Percentiles rank a stretch among this genome's conserved stretches.
These are phyloP conservation scores for Petunia axillaris DNA, from an alignment of 257 asterid genomes.

Conservation along the genomic window DNA sequence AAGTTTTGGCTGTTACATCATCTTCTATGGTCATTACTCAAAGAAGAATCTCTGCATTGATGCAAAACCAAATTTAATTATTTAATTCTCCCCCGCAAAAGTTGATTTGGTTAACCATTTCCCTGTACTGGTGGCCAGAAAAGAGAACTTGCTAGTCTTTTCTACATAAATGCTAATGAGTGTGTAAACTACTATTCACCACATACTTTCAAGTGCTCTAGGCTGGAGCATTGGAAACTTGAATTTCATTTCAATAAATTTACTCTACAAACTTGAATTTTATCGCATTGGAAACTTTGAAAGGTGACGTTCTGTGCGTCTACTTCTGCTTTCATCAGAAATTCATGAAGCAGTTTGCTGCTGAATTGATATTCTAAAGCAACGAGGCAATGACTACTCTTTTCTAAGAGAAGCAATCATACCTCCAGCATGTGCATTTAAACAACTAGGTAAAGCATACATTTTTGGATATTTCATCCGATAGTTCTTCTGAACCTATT, in stretches of 20 bases:
- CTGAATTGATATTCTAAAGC: background rate
- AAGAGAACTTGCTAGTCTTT: background rate
- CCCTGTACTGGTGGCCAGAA: background rate
- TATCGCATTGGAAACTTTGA: slow-evolving; percentile 16
- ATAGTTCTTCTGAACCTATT: background rate
- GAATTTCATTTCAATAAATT: no score
- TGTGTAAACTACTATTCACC: background rate
- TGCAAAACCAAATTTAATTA: background rate
- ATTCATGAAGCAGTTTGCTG: slow-evolving; percentile 1
- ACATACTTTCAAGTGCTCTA: background rate
- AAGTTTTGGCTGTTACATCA: background rate
- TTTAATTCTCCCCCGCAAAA: background rate
- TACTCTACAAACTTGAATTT: background rate
- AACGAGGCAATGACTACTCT: background rate
- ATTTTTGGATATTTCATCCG: background rate
- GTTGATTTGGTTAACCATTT: background rate
- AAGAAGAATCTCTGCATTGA: slow-evolving; percentile 15
- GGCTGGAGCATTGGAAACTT: no score
- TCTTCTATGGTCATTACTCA: slow-evolving; percentile 19
- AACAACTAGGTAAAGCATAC: background rate
- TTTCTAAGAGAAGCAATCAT: slow-evolving; percentile 12
- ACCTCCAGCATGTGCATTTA: background rate
- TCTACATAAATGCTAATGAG: background rate
- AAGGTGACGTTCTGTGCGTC: background rate
- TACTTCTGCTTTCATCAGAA: background rate